A percentile compares a stretch with the other conserved stretches of the same genome.
Evolutionary conservation across 2,329 filamentous ascomycete species (phyloP).

Genomic region (Hymenoscyphus repandus): DNA sequence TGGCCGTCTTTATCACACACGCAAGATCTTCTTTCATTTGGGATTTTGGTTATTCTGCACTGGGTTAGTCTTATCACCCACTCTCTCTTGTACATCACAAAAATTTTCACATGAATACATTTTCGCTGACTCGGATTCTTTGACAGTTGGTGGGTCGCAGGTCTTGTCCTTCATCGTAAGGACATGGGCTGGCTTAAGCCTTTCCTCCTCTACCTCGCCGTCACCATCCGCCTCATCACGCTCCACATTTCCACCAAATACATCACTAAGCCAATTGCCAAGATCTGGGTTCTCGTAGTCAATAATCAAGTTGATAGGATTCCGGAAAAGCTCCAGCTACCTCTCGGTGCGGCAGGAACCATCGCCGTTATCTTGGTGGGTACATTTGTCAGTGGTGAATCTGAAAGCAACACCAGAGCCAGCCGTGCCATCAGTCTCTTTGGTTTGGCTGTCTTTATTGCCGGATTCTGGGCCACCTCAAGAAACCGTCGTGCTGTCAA

Average conservation of each 20-base stretch:
- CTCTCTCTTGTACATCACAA: background rate
- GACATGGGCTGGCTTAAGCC: constrained; percentile 79
- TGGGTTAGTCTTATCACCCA: constrained; percentile 7
- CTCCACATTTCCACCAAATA: constrained; percentile 66
- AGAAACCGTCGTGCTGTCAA: constrained; percentile 57
- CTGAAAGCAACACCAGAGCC: constrained; percentile 67
- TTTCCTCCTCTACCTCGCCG: constrained; percentile 73
- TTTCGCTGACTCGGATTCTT: background rate
- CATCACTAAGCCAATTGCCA: constrained; percentile 61
- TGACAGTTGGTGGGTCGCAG: constrained; percentile 47
- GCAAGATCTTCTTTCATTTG: constrained; percentile 8
- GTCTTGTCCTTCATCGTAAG: constrained; percentile 64
- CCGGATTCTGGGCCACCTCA: constrained; percentile 64
- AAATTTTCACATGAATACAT: background rate
- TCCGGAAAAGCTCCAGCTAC: constrained; percentile 60
- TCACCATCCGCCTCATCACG: constrained; percentile 69
- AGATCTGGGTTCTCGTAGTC: constrained; percentile 61
- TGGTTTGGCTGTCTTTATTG: constrained; percentile 68
- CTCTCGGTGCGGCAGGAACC: constrained; percentile 57
- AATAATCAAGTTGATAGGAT: constrained; percentile 54
- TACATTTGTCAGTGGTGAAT: constrained; percentile 67
- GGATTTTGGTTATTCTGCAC: constrained; percentile 10
- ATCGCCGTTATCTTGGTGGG: constrained; percentile 72
- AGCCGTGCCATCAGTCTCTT: constrained; percentile 80
- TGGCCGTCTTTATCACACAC: constrained; percentile 5